Evolutionary conservation across 768 basidiomycete species (phyloP).

Genomic region (Plicaturopsis crispa): DNA sequence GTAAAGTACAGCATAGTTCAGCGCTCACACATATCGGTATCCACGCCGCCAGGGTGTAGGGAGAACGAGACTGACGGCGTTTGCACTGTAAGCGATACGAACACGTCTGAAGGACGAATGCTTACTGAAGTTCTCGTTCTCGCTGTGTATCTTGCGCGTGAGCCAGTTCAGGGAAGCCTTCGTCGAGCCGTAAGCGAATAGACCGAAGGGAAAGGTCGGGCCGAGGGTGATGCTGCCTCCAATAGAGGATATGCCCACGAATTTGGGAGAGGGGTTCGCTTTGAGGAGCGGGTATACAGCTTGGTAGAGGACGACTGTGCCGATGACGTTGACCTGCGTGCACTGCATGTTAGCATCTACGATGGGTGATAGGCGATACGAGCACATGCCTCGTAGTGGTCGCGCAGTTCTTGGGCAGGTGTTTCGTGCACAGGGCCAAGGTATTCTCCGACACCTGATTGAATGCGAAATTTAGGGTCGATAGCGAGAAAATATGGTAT

Average conservation of each 20-base stretch:
- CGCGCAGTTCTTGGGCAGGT: neutral
- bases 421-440: neutral
- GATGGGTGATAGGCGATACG: no score
- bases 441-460: neutral
- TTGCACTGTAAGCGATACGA: no score
- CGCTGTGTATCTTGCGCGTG: no score
- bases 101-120: no score
- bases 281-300: slow-evolving; percentile 2
- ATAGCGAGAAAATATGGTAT: neutral
- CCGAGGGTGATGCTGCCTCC: neutral
- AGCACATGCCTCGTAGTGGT: neutral
- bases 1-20: no score
- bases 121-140: no score
- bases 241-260: neutral
- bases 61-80: no score
- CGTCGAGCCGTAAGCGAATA: neutral
- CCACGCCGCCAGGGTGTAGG: no score
- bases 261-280: slow-evolving; percentile 1
- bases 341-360: no score
- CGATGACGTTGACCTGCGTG: slow-evolving; percentile 1
- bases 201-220: neutral
- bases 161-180: slow-evolving; percentile 2
- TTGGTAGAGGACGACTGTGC: slow-evolving; percentile 2
- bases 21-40: no score
- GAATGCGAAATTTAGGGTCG: neutral